Base-by-base conservation (phyloP, 1,284 basidiomycete genomes). In the Earliella scabrosa region DNA sequence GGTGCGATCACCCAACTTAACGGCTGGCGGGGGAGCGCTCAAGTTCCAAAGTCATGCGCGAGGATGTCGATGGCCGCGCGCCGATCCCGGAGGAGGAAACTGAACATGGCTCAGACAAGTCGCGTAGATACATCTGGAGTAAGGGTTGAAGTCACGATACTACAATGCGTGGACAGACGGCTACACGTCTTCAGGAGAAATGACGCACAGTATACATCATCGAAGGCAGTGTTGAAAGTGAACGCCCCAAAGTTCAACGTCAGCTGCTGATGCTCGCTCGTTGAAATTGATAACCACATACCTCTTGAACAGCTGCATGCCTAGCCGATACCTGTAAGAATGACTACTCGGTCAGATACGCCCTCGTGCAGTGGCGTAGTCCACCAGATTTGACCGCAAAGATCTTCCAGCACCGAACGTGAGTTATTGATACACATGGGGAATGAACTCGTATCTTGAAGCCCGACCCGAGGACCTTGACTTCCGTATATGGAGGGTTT, bases 91-190 rank as follows among this genome's bases (percentile, higher is more conserved):
- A 93, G 77, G 2, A 91, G 79, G 66, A 93, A 93, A 61, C 79
- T 87, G 77, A 98, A 96, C n/a, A 98, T 81, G 96, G 92, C 65
- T 96, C 93, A 0, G 97, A 95, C 2, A 99, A 77, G 68, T 96
- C 93, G 29, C 97, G 88, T 35, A 99, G 79, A 75, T 95, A 96
- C 38, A 91, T 77, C 89, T 93, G 50, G 13, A 58, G 32, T 16
- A 18, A 6, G 31, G 14, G 34, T 26, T 47, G 29, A 43, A 44
- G 20, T 43, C 38, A 40, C 21, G 4, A 45, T 11, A 7, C 11
- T n/a, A n/a, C n/a, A n/a, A n/a, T n/a, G n/a, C n/a, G n/a, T n/a
- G n/a, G n/a, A n/a, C n/a, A n/a, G n/a, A n/a, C n/a, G n/a, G n/a
- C n/a, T 38, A 66, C 75, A 60, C 48, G 93, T 92, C 82, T 99